These are phyloP conservation scores for Alternaria sp. DNA, from an alignment of 2,329 filamentous ascomycete species.

Conservation along the genomic window DNA sequence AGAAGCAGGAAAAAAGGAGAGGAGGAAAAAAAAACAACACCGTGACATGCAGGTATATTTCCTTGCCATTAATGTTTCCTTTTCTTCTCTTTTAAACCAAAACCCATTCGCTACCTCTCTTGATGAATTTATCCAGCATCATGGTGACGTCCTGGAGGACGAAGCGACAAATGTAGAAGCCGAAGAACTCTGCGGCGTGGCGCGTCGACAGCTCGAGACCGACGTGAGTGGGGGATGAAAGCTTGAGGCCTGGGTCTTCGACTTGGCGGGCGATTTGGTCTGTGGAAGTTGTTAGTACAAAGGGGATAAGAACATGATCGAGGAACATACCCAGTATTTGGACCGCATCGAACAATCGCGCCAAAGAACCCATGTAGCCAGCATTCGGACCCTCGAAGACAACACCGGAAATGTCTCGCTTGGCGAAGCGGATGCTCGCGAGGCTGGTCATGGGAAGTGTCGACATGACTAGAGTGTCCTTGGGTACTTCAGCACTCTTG, in stretches of 20 bases:
- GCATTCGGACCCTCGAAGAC: constrained; percentile 84
- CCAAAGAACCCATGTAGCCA: constrained; percentile 89
- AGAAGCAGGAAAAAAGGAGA: too few relatives aligned
- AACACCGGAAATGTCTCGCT: constrained; percentile 72
- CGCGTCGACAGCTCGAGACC: constrained; percentile 91
- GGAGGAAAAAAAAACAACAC: constrained; percentile 7
- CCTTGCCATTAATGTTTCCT: background rate
- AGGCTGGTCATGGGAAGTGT: constrained; percentile 72
- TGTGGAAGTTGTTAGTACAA: constrained; percentile 50
- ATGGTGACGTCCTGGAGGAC: constrained; percentile 84
- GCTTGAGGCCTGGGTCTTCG: constrained; percentile 89
- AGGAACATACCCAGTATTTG: constrained; percentile 82
- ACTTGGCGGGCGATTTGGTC: constrained; percentile 97
- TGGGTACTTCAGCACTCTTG: constrained; percentile 51
- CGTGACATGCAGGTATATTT: constrained; percentile 1
- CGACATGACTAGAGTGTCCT: constrained; percentile 66
- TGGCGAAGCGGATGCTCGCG: constrained; percentile 75
- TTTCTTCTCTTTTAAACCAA: constrained; percentile 55
- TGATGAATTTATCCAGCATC: constrained; percentile 95
- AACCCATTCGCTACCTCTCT: constrained; percentile 96
- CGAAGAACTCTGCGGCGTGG: constrained; percentile 97
- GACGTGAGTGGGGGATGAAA: constrained; percentile 92
- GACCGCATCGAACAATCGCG: constrained; percentile 88
- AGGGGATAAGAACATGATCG: background rate
- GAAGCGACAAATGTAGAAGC: constrained; percentile 94